Percentiles rank a stretch among this genome's conserved stretches.
Evolutionary conservation across 2,329 filamentous ascomycete species (phyloP).

Genomic region (Simplicillium aogashimaense): DNA sequence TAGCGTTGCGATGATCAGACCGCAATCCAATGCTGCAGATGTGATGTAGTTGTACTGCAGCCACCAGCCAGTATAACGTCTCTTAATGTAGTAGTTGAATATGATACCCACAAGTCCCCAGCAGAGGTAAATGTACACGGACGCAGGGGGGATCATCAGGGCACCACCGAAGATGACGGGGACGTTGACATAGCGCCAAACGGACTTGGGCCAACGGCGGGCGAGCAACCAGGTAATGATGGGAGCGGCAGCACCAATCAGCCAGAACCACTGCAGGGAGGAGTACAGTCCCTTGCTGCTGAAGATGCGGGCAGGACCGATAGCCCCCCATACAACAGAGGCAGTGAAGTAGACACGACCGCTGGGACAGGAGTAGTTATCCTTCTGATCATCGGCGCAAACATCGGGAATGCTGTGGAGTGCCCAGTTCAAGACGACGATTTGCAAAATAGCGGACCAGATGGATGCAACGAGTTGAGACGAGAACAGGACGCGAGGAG

Average conservation of each 20-base stretch:
- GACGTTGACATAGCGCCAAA: slow-evolving; percentile 56
- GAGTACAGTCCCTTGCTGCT: slow-evolving; percentile 52
- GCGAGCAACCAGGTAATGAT: slow-evolving; percentile 54
- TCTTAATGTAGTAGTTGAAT: slow-evolving; percentile 60
- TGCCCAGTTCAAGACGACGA: slow-evolving; percentile 57
- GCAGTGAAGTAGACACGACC: slow-evolving; percentile 55
- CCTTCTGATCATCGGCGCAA: slow-evolving; percentile 42
- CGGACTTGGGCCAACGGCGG: slow-evolving; percentile 48
- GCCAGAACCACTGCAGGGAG: slow-evolving; percentile 60
- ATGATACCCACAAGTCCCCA: slow-evolving; percentile 59
- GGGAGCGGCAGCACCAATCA: slow-evolving; percentile 54
- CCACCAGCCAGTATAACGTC: slow-evolving; percentile 63
- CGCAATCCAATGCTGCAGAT: slow-evolving; percentile 60
- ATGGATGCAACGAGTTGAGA: slow-evolving; percentile 49
- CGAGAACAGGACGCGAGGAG: slow-evolving; percentile 51
- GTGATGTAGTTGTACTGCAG: slow-evolving; percentile 69
- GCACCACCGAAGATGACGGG: slow-evolving; percentile 60
- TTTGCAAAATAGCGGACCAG: slow-evolving; percentile 53
- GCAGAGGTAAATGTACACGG: slow-evolving; percentile 59
- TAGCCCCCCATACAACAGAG: slow-evolving; percentile 64
- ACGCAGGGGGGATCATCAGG: slow-evolving; percentile 56
- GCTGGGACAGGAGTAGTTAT: slow-evolving; percentile 47
- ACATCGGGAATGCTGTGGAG: slow-evolving; percentile 52
- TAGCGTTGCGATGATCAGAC: slow-evolving; percentile 55
- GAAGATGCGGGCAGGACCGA: slow-evolving; percentile 63